phyloP scores from a whole-genome alignment of 495 filamentous ascomycete species.

The Evernia prunastri region DNA sequence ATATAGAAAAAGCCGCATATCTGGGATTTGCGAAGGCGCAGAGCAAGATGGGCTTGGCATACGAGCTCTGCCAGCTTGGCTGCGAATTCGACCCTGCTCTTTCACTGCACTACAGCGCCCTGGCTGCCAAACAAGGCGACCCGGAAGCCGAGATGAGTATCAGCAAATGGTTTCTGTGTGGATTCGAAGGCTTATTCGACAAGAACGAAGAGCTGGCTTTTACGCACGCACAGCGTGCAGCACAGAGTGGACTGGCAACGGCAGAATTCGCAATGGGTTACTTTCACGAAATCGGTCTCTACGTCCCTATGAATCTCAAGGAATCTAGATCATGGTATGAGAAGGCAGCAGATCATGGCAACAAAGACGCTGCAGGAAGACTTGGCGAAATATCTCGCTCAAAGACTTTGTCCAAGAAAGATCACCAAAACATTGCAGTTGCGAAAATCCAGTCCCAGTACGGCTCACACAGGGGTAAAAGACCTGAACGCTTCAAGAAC shows the following conservation, averaged over 20 bases:
- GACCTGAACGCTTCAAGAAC: slow-evolving; percentile 55
- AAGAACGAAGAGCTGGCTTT: slow-evolving; percentile 95
- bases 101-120: slow-evolving; percentile 90
- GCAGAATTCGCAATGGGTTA: slow-evolving; percentile 97
- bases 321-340: slow-evolving; percentile 88
- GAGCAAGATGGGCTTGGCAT: slow-evolving; percentile 93
- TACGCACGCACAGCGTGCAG: slow-evolving; percentile 81
- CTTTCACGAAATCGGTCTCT: slow-evolving; percentile 94
- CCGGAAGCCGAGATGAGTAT: slow-evolving; percentile 92
- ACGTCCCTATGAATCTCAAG: slow-evolving; percentile 69
- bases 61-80: slow-evolving; percentile 85
- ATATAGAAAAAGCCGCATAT: slow-evolving; percentile 95
- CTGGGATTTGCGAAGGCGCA: slow-evolving; percentile 96
- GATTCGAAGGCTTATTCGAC: slow-evolving; percentile 80
- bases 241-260: slow-evolving; percentile 70
- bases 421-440: slow-evolving; percentile 89
- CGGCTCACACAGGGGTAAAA: slow-evolving; percentile 70
- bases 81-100: slow-evolving; percentile 92
- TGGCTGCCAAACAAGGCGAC: slow-evolving; percentile 84
- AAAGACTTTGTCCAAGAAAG: slow-evolving; percentile 78
- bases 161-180: slow-evolving; percentile 97
- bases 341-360: slow-evolving; percentile 82
- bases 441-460: slow-evolving; percentile 87
- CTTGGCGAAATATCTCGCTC: slow-evolving; percentile 81
- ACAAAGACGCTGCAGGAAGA: slow-evolving; percentile 76